A percentile compares a stretch with the other conserved stretches of the same genome.
These are phyloP conservation scores for Penium margaritaceum DNA, from an alignment of 139 green algal species.

Conservation along the genomic window DNA sequence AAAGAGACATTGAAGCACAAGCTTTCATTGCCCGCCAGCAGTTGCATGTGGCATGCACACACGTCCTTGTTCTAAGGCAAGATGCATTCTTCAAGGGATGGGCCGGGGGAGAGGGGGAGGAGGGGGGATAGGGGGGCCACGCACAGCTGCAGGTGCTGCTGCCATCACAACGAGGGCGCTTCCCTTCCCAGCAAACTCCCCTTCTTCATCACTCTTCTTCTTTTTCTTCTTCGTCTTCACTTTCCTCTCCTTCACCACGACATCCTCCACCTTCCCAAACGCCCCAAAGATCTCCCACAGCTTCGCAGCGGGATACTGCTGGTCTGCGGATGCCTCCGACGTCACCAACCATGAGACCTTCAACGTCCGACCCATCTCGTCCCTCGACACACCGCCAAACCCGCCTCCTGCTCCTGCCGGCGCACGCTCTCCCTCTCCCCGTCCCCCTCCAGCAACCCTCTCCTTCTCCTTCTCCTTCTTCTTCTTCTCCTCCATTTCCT, in stretches of 20 bases:
- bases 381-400: constrained; percentile 12
- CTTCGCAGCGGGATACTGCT: constrained; percentile 18
- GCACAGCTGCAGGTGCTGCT: constrained; percentile 28
- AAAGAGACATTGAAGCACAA: background rate
- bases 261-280: constrained; percentile 58
- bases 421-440: background rate
- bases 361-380: constrained; percentile 48
- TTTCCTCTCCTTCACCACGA: constrained; percentile 49
- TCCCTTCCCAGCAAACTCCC: constrained; percentile 43
- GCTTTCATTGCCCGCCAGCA: background rate
- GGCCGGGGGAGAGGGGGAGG: too few species aligned
- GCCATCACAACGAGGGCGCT: constrained; percentile 62
- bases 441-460: background rate
- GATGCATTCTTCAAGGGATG: too few species aligned
- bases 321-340: constrained; percentile 48
- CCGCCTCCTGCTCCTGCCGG: background rate
- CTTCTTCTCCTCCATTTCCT: background rate
- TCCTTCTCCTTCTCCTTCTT: background rate
- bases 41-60: too few species aligned
- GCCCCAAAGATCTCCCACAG: constrained; percentile 50
- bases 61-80: too few species aligned
- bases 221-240: constrained; percentile 36
- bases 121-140: background rate
- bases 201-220: constrained; percentile 2
- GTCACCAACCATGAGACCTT: constrained; percentile 59